Evolutionary conservation across 768 basidiomycete species (phyloP).

Genomic region (Dioszegia hungarica): DNA sequence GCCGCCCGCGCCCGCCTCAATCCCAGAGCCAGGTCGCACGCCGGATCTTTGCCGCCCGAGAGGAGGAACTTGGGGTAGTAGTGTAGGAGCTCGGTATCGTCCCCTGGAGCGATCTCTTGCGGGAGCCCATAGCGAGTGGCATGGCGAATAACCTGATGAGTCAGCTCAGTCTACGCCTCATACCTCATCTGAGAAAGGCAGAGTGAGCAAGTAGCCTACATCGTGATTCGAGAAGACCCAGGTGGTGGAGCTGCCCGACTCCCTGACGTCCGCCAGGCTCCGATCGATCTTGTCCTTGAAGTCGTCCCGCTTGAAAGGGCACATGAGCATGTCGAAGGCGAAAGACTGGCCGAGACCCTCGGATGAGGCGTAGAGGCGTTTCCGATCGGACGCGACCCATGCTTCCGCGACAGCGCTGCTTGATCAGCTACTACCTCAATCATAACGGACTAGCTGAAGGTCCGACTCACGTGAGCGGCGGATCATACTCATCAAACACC

Average conservation of each 20-base stretch:
- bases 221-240: slow-evolving; percentile 38
- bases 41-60: slow-evolving; percentile 14
- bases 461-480: slow-evolving; percentile 38
- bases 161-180: background rate
- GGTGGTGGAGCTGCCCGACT: slow-evolving; percentile 24
- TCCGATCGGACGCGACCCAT: slow-evolving; percentile 35
- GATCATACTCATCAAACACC: slow-evolving; percentile 39
- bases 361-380: slow-evolving; percentile 29
- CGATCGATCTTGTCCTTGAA: slow-evolving; percentile 21
- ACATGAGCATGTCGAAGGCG: slow-evolving; percentile 38
- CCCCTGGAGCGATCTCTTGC: slow-evolving; percentile 1
- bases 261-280: slow-evolving; percentile 11
- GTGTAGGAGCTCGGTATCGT: background rate
- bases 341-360: slow-evolving; percentile 39
- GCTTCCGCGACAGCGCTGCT: slow-evolving; percentile 37
- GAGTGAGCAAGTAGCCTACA: background rate
- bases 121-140: slow-evolving; percentile 34
- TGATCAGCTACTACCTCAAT: background rate
- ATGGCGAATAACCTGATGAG: slow-evolving; percentile 29
- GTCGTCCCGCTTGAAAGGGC: slow-evolving; percentile 22
- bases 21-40: slow-evolving; percentile 18
- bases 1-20: slow-evolving; percentile 26
- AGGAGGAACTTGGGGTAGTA: slow-evolving; percentile 14
- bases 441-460: background rate
- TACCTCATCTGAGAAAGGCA: background rate